Evolutionary conservation across 1,284 basidiomycete species (phyloP), one percentile per base, ranked within the genome.

Genomic region (Marasmius oreades): DNA sequence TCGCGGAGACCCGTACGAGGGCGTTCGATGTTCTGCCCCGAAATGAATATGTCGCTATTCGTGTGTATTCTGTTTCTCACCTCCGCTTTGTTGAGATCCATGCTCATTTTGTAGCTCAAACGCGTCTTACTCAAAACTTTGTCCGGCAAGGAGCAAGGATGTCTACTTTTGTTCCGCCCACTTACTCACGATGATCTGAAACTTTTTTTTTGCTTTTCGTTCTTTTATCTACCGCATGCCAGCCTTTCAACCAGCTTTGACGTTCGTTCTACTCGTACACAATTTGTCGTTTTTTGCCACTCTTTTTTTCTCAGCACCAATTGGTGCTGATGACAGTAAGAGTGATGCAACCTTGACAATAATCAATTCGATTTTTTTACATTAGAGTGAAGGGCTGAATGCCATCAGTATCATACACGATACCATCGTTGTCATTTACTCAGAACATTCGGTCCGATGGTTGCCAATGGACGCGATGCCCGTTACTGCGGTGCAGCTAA

Each of bases 101-200:
- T 53, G 53, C 62, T 55, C 44, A 50, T 48, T 54, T 55, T 57
- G 57, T 65, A 86, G 83, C 79, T 33, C 77, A 74, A 59, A 86
- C 84, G 44, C 76, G 78, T 24, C 68, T 86, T 61, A 79, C 79
- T 2, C 84, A 87, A 69, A 83, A 81, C 61, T 90, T 93, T 64
- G 70, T 89, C 61, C 80, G 87, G 57, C 90, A 93, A 72, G 90
- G 89, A 53, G 87, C 88, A 55, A 80, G 86, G 69, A 86, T 92
- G 77, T 83, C 82, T 68, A 77, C 80, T 59, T 79, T 81, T 60
- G 51, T 59, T 34, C 37, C 61, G 14, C 61, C 56, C 45, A 8
- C 50, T 28, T 54, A 54, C n/a, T 51, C 45, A 18, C 45, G 47
- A 51, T 37, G 11, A 31, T 53, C 53, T 43, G 10, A n/a, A 34